Evolutionary conservation across 306 rosid genomes (phyloP), one percentile per base, ranked within the genome.

Genomic region (Rosa lucieae): DNA sequence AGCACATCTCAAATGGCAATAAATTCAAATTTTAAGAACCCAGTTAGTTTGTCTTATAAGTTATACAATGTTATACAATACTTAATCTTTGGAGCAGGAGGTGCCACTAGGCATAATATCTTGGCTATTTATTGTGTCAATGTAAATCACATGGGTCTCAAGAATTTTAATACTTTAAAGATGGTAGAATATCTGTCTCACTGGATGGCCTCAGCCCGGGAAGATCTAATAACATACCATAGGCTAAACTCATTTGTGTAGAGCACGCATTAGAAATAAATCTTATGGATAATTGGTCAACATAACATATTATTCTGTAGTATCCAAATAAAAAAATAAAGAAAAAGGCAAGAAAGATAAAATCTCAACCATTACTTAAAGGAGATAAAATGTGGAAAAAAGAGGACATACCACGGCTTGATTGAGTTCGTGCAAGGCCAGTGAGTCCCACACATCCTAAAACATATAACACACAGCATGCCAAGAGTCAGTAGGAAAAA

Each of bases 381-480:
- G 32, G 12, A 77, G 61, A 4, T 52, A 52, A 42, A 26, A 67
- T 7, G 20, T 21, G 46, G 4, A 46, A 39, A 17, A 35, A 23
- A 46, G 29, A n/a, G n/a, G 71, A 73, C 85, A 69, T 90, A 95
- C 98, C 93, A 42, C 98, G 85, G 99, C 99, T 86, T 91, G 96
- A 77, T 85, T 87, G 59, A 95, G 96, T 76, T 83, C 89, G 65
- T 93, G 94, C 85, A 95, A 80, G 49, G 98, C 98, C 68, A 86
- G 74, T 47, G 99, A 84, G 85, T 95, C 99, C 98, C 98, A 95
- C 49, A 89, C 80, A 85, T 87, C 97, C 98, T 95, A 86, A 61
- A 77, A 80, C 26, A 75, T 67, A 74, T 9, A 35, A 37, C n/a
- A 79, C 10, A 48, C 1, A 67, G 55, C 23, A 79, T 0, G 40